These are phyloP conservation scores for Tricholoma terreum DNA, from an alignment of 768 basidiomycete species.

Conservation along the genomic window DNA sequence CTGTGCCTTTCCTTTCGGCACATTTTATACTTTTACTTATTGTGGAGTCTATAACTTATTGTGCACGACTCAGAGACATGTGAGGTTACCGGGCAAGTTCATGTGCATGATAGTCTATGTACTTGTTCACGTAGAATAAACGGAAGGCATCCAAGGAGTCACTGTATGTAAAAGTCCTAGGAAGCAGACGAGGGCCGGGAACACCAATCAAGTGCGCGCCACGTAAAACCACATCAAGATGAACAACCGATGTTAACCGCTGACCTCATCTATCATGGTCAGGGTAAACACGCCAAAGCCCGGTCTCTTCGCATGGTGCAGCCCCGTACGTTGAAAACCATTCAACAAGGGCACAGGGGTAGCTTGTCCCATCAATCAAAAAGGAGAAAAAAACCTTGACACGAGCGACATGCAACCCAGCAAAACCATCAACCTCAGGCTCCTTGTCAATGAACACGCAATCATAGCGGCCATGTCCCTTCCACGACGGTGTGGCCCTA, in stretches of 20 bases:
- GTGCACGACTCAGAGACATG: no score
- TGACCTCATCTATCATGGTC: not conserved
- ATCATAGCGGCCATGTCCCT: not conserved
- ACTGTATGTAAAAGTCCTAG: not conserved
- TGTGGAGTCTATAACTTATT: no score
- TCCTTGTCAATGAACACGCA: not conserved
- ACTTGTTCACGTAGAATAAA: no score
- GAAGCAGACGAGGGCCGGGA: not conserved
- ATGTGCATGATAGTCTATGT: no score
- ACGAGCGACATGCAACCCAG: slow-evolving; percentile 12
- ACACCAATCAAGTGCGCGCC: not conserved
- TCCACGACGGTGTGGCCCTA: slow-evolving; percentile 21
- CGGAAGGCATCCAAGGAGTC: slow-evolving; percentile 1
- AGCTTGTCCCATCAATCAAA: not conserved
- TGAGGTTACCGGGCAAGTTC: no score
- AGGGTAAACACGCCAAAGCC: slow-evolving; percentile 19
- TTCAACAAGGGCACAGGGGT: slow-evolving; percentile 16
- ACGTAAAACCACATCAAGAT: not conserved
- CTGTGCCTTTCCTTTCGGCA: no score
- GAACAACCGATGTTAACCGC: not conserved
- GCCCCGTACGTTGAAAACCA: slow-evolving; percentile 16
- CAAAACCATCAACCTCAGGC: slow-evolving; percentile 6
- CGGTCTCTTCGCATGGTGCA: slow-evolving; percentile 15
- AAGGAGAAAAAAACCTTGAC: slow-evolving; percentile 16
- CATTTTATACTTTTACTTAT: no score